Evolutionary conservation across 1,139 yeast species (phyloP), one percentile per base, ranked within the genome.

Genomic region (Taphrina communis): DNA sequence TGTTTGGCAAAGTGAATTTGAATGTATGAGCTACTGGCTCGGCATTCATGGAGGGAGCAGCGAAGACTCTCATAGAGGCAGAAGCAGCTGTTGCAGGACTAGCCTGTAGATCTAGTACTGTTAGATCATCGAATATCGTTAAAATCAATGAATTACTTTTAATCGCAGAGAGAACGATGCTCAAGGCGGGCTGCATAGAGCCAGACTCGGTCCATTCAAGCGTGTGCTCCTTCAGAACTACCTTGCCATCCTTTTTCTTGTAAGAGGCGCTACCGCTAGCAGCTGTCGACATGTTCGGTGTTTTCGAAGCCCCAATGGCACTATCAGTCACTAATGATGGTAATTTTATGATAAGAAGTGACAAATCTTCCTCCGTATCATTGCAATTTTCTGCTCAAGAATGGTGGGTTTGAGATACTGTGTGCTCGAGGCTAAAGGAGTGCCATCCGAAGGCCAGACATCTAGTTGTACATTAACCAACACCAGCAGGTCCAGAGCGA

Each of bases 21-120:
- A 68, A 68, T 17, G 67, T 62, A 56, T 68, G 63, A n/a, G 68
- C 66, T 11, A 62, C 46, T 25, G 67, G 66, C n/a, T 68, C 70
- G 25, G 67, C 59, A 44, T 61, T 61, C 41, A 58, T 53, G 8
- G 63, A 52, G 7, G 66, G 52, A 21, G 59, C 67, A 31, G 62
- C 67, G 51, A 55, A 42, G 36, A 68, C 58, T 55, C 67, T 66
- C 65, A 68, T 56, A 58, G 61, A 51, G 11, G 63, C 55, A 14
- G 51, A 42, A 8, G 70, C 69, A 12, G 58, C 60, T n/a, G 65
- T 66, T 6, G 56, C 66, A 3, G 70, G 66, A 55, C 68, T 68
- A 14, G 70, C 66, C 25, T 68, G 70, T n/a, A 68, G 38, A 14
- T 68, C 70, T 68, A 12, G 25, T 1, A 7, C 1, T 12, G n/a